Evolutionary conservation across 2,329 filamentous ascomycete genomes (phyloP).

Genomic region (Colletotrichum trifolii): DNA sequence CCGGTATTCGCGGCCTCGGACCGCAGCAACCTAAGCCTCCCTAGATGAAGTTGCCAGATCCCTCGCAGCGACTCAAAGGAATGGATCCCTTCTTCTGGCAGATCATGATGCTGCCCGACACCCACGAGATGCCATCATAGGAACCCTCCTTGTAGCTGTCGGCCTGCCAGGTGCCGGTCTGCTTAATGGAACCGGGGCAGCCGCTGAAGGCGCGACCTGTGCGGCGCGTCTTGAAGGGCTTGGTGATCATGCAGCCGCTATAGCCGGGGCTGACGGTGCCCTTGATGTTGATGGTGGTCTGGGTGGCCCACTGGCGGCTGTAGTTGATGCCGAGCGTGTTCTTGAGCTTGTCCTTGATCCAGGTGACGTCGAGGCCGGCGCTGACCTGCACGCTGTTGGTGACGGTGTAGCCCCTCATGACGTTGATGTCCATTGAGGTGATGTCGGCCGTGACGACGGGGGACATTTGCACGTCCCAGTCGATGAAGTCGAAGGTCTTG

Average conservation of each 20-base stretch:
- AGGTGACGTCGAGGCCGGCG: slow-evolving; percentile 8
- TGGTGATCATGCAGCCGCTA: slow-evolving; percentile 12
- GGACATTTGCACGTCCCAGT: slow-evolving; percentile 33
- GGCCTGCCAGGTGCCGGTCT: slow-evolving; percentile 23
- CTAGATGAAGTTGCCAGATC: slow-evolving; percentile 2
- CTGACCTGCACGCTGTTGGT: slow-evolving; percentile 1
- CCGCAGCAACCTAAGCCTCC: too few relatives aligned
- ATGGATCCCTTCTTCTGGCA: slow-evolving; percentile 13
- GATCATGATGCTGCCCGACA: slow-evolving; percentile 7
- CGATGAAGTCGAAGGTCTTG: slow-evolving; percentile 13
- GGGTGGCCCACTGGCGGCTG: slow-evolving; percentile 18
- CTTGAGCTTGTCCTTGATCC: slow-evolving; percentile 11
- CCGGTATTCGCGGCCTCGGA: too few relatives aligned
- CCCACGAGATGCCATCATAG: slow-evolving; percentile 7
- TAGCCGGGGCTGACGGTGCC: slow-evolving; percentile 8
- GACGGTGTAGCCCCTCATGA: slow-evolving; percentile 12
- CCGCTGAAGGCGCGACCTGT: slow-evolving; percentile 14
- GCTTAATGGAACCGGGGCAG: slow-evolving; percentile 11
- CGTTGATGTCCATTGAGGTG: slow-evolving; percentile 9
- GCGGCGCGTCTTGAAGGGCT: slow-evolving; percentile 22
- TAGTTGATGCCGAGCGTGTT: slow-evolving; percentile 12
- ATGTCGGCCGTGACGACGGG: slow-evolving; percentile 14
- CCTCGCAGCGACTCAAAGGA: slow-evolving; percentile 4
- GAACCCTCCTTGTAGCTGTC: not conserved
- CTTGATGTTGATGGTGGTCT: slow-evolving; percentile 7